phyloP scores from a whole-genome alignment of 306 rosid genomes.

The Vigna mungo region DNA sequence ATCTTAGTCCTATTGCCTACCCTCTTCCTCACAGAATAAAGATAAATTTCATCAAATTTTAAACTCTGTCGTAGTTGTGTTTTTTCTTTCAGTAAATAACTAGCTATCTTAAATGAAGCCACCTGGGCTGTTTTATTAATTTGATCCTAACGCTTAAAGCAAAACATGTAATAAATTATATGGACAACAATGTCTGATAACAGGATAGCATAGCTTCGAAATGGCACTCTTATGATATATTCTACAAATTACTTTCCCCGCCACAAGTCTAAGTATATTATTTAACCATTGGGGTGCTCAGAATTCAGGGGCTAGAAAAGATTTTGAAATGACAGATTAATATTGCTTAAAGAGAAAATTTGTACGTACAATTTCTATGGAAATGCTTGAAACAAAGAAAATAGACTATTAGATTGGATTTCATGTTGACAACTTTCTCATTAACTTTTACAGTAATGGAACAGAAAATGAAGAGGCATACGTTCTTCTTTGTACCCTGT shows the following conservation, averaged over 20 bases:
- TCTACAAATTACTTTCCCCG: background rate
- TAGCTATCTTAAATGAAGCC: background rate
- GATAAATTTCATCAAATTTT: conserved; percentile 18
- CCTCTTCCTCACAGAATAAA: background rate
- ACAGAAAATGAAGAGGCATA: conserved; percentile 42
- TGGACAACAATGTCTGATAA: conserved; percentile 16
- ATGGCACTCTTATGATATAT: background rate
- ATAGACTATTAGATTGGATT: conserved; percentile 41
- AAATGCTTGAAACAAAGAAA: conserved; percentile 45
- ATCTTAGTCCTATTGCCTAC: background rate
- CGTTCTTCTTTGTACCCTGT: background rate
- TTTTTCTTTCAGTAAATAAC: background rate
- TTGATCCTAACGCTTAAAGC: background rate
- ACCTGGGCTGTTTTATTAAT: conserved; percentile 1
- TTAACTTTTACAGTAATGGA: conserved; percentile 35
- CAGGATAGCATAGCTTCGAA: background rate
- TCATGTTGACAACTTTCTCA: conserved; percentile 25
- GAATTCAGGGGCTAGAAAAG: conserved; percentile 18
- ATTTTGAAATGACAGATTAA: conserved; percentile 16
- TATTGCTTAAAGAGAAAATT: conserved; percentile 31
- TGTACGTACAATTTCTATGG: conserved; percentile 38
- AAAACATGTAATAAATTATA: background rate
- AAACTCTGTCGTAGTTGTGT: background rate
- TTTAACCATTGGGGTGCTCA: background rate
- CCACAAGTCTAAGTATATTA: background rate